Evolutionary conservation across 208 protist genomes (phyloP), one percentile per base, ranked within the genome.

Genomic region (Naegleria fowleri): DNA sequence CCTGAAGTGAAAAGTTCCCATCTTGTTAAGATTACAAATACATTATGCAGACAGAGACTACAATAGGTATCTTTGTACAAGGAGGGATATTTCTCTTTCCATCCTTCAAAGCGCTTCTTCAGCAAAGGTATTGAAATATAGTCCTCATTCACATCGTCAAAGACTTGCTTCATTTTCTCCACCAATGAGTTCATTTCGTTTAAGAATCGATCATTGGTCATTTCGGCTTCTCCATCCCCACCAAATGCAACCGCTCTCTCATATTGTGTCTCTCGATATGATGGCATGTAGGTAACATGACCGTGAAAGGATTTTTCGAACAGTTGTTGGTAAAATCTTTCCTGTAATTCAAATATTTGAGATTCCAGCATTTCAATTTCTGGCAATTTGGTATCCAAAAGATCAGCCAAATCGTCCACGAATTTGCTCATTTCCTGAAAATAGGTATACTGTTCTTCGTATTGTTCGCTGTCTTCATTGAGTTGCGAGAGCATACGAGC

Each of bases 11-110:
- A 33, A 16, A 88, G 38, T 88, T 89, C 48, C 7, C 13, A 67
- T 67, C 86, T 55, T 5, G 40, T 2, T 40, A 89, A 89, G 15
- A 41, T 41, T 33, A 48, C 19, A 40, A 67, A 89, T 39, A 89
- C 19, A 67, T 89, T 89, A 41, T 89, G 86, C 11, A 67, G 4
- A 40, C n/a, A 89, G 16, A 89, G 33, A 41, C 36, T 67, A n/a
- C 86, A 89, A 40, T 89, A 89, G 38, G 86, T 89, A 19, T 89
- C 86, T 41, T 9, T 55, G 29, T 67, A 89, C 7, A 25, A 67
- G 13, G 51, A 16, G 38, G 41, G 48, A 41, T 67, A 40, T n/a
- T 67, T 67, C 15, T 2, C 6, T 67, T 67, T 55, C 86, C 86
- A 89, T 16, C 25, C 48, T 41, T 89, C 48, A 89, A 89, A 89